Percentiles rank a stretch among this genome's conserved stretches.
Conservation (phyloP, 2,329 filamentous ascomycete species). For the Lizonia empirigonia region DNA sequence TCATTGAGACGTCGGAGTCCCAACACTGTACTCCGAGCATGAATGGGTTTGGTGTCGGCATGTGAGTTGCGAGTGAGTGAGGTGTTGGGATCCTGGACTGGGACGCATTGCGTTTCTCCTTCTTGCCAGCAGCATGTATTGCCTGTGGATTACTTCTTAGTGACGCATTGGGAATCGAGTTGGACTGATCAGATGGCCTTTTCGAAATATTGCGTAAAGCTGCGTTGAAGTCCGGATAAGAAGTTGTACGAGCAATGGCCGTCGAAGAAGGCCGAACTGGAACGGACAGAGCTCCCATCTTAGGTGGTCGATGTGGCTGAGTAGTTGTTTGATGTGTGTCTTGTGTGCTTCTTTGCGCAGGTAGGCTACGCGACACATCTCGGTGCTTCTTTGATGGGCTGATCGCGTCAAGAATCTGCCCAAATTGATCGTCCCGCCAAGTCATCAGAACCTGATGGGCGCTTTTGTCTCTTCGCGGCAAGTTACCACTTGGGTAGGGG, state of each 20-base stretch:
- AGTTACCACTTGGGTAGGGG: slow-evolving; percentile 1
- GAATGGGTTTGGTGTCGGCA: slow-evolving; percentile 33
- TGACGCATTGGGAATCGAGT: neutral
- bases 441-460: slow-evolving; percentile 24
- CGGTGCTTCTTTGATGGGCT: slow-evolving; percentile 65
- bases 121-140: slow-evolving; percentile 20
- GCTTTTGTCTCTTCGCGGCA: slow-evolving; percentile 18
- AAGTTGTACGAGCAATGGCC: slow-evolving; percentile 31
- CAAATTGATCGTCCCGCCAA: slow-evolving; percentile 38
- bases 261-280: slow-evolving; percentile 31
- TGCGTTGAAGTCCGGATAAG: slow-evolving; percentile 28
- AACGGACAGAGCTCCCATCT: slow-evolving; percentile 21
- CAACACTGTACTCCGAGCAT: slow-evolving; percentile 12
- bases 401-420: slow-evolving; percentile 32
- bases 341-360: neutral
- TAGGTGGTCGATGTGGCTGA: slow-evolving; percentile 22
- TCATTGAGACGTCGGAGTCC: slow-evolving; percentile 31
- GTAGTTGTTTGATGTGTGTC: slow-evolving; percentile 5
- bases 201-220: slow-evolving; percentile 16
- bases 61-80: slow-evolving; percentile 15
- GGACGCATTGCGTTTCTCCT: slow-evolving; percentile 24
- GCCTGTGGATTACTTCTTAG: slow-evolving; percentile 5
- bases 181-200: slow-evolving; percentile 14
- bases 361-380: slow-evolving; percentile 1
- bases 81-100: slow-evolving; percentile 20